A percentile compares a stretch with the other conserved stretches of the same genome.
Evolutionary conservation across 1,284 basidiomycete genomes (phyloP).

Genomic region (Fomes fomentarius): DNA sequence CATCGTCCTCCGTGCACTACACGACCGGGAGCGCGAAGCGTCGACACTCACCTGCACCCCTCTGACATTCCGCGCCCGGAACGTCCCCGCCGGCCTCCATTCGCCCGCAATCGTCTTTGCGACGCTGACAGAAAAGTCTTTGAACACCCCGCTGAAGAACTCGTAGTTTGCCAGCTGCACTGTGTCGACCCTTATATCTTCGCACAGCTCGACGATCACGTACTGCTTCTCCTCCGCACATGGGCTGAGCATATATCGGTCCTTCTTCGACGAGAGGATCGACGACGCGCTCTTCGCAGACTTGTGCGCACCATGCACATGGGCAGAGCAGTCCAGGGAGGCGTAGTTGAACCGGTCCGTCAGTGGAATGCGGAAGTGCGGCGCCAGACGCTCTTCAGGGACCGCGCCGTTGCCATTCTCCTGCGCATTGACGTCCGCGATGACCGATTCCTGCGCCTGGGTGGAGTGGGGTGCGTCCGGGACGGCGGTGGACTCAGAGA

Average conservation of each 20-base stretch:
- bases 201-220: conserved; percentile 95
- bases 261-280: conserved; percentile 89
- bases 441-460: conserved; percentile 3
- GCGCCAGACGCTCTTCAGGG: conserved; percentile 46
- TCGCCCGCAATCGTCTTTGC: conserved; percentile 70
- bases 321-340: conserved; percentile 89
- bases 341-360: conserved; percentile 94
- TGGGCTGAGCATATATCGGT: conserved; percentile 97
- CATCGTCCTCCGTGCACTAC: neutral
- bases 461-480: conserved; percentile 5
- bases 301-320: conserved; percentile 84
- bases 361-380: conserved; percentile 69
- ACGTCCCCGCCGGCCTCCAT: conserved; percentile 77
- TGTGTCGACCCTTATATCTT: conserved; percentile 95
- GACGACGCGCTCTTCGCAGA: conserved; percentile 84
- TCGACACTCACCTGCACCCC: conserved; percentile 80
- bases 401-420: conserved; percentile 17
- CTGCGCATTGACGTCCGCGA: conserved; percentile 15
- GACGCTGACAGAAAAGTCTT: conserved; percentile 87
- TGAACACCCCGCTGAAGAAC: conserved; percentile 97
- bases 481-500: conserved; percentile 6
- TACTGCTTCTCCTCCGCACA: conserved; percentile 80
- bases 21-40: neutral
- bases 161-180: conserved; percentile 97
- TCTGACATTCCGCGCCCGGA: conserved; percentile 86